Percentiles rank a stretch among this genome's conserved stretches.
phyloP scores from a whole-genome alignment of 805 yeast genomes.

The Kluyveromyces wickerhamii region DNA sequence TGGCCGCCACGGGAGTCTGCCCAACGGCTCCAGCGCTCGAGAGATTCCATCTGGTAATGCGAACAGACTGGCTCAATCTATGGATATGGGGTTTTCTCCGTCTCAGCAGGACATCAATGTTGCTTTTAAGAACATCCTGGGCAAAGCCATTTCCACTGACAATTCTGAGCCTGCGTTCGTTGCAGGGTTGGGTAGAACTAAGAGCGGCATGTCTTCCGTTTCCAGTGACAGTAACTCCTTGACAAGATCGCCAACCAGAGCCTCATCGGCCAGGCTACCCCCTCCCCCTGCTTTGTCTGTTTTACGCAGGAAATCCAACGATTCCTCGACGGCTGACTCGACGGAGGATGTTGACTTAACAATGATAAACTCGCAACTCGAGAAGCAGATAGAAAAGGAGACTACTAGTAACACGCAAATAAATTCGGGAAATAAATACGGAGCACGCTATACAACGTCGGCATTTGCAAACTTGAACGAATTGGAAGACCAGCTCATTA shows the following conservation, averaged over 20 bases:
- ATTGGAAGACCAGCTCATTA: slow-evolving; percentile 24
- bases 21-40: neutral
- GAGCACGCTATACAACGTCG: slow-evolving; percentile 22
- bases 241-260: slow-evolving; percentile 2
- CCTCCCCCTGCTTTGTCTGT: slow-evolving; percentile 21
- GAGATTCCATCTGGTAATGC: neutral
- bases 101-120: neutral
- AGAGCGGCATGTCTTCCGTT: slow-evolving; percentile 3
- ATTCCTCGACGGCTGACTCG: slow-evolving; percentile 6
- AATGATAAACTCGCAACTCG: slow-evolving; percentile 14
- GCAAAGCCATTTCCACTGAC: neutral
- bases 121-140: neutral
- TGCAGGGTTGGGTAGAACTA: neutral
- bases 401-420: slow-evolving; percentile 25
- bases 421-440: slow-evolving; percentile 26
- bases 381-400: slow-evolving; percentile 13
- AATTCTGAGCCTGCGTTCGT: neutral
- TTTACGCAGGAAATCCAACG: slow-evolving; percentile 12
- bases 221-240: slow-evolving; percentile 5
- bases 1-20: slow-evolving; percentile 1
- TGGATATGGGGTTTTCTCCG: neutral
- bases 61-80: neutral
- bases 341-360: slow-evolving; percentile 21
- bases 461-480: slow-evolving; percentile 29
- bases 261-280: slow-evolving; percentile 13